These are phyloP conservation scores for Berberis thunbergii DNA, from an alignment of 164 flowering plant species.

Conservation along the genomic window DNA sequence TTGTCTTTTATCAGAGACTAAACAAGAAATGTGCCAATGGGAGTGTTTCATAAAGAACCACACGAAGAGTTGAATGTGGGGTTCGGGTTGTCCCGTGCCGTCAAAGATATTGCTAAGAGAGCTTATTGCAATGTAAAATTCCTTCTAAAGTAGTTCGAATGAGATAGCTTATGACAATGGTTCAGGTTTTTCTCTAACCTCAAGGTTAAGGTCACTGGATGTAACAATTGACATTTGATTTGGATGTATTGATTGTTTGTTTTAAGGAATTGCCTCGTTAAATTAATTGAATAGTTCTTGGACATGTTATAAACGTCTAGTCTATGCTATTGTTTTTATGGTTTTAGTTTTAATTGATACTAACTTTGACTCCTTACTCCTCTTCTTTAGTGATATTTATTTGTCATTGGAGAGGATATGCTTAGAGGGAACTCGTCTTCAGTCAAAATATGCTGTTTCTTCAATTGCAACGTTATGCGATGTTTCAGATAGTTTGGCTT, in stretches of 20 bases:
- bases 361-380: background rate
- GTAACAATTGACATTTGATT: too few relatives aligned
- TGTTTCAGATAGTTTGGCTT: conserved; percentile 29
- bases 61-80: background rate
- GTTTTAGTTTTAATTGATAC: background rate
- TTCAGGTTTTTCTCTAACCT: too few relatives aligned
- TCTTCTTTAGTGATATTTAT: conserved; percentile 41
- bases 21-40: background rate
- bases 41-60: background rate
- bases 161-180: too few relatives aligned
- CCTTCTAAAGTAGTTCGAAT: background rate
- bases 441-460: conserved; percentile 74
- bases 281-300: too few relatives aligned
- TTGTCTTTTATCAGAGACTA: background rate
- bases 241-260: background rate
- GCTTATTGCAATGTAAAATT: too few relatives aligned
- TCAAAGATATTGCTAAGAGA: too few relatives aligned
- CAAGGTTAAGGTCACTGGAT: too few relatives aligned
- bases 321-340: background rate
- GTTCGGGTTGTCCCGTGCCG: background rate
- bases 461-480: conserved; percentile 54
- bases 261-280: background rate
- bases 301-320: background rate
- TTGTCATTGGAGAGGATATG: conserved; percentile 59
- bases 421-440: conserved; percentile 72